Evolutionary conservation across 805 yeast genomes (phyloP).

Genomic region (Pichia occidentalis): DNA sequence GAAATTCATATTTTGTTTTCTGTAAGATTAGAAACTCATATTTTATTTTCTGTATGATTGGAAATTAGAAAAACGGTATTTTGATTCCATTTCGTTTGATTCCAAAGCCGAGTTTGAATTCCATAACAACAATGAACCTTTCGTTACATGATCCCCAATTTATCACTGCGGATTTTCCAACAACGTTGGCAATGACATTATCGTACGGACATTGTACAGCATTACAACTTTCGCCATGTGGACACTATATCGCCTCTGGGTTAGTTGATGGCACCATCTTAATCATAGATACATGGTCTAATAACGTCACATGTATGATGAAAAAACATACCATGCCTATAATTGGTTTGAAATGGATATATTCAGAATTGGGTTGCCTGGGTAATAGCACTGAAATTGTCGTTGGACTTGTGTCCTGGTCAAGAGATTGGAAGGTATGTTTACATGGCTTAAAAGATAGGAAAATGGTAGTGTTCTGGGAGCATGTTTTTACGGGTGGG

Average conservation of each 20-base stretch:
- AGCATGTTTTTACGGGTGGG: constrained; percentile 14
- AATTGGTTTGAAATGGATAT: constrained; percentile 63
- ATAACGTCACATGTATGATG: constrained; percentile 48
- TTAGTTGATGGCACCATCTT: constrained; percentile 65
- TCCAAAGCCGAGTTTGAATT: background rate
- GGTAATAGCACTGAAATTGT: constrained; percentile 35
- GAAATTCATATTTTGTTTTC: no score
- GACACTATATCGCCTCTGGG: constrained; percentile 85
- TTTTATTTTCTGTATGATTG: no score
- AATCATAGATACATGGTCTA: constrained; percentile 68
- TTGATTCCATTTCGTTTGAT: no score
- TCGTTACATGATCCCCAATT: constrained; percentile 85
- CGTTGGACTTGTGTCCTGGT: constrained; percentile 49
- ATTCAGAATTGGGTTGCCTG: constrained; percentile 35
- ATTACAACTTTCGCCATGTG: constrained; percentile 61
- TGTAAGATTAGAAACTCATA: no score
- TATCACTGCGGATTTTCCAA: constrained; percentile 88
- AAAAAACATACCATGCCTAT: constrained; percentile 66
- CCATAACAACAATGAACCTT: constrained; percentile 50
- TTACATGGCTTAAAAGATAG: constrained; percentile 65
- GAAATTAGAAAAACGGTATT: no score
- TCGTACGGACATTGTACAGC: constrained; percentile 62
- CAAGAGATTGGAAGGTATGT: constrained; percentile 77
- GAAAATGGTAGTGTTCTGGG: constrained; percentile 27
- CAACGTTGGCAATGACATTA: constrained; percentile 64